phyloP scores from a whole-genome alignment of 2,329 filamentous ascomycete genomes.

The Monilinia aucupariae region DNA sequence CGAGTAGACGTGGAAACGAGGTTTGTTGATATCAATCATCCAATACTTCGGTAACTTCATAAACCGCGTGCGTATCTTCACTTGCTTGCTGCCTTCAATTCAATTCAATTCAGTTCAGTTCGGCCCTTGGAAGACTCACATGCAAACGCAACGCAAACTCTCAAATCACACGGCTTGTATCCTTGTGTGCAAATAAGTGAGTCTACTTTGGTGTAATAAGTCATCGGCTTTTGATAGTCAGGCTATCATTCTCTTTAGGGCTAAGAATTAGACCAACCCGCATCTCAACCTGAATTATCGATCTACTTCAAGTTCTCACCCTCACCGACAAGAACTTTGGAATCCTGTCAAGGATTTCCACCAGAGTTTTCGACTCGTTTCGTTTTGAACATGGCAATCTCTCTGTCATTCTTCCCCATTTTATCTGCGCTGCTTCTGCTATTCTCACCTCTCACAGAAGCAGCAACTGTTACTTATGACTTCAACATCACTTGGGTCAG shows the following conservation, averaged over 20 bases:
- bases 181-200: neutral
- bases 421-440: conserved; percentile 32
- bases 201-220: too few species aligned
- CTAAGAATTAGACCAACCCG: too few species aligned
- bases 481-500: conserved; percentile 68
- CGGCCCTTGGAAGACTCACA: too few species aligned
- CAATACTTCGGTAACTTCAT: neutral
- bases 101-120: too few species aligned
- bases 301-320: conserved; percentile 8
- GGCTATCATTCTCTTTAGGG: neutral
- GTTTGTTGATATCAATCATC: too few species aligned
- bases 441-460: conserved; percentile 35
- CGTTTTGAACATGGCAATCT: conserved; percentile 39
- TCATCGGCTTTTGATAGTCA: neutral
- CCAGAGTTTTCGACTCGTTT: neutral
- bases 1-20: too few species aligned
- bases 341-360: neutral
- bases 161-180: too few species aligned
- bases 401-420: conserved; percentile 40
- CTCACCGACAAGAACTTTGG: neutral
- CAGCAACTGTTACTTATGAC: conserved; percentile 51
- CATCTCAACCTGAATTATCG: neutral
- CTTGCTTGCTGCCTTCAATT: too few species aligned
- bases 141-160: too few species aligned
- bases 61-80: too few species aligned